Evolutionary conservation across 164 flowering plant genomes (phyloP).

Genomic region (Akebia trifoliata): DNA sequence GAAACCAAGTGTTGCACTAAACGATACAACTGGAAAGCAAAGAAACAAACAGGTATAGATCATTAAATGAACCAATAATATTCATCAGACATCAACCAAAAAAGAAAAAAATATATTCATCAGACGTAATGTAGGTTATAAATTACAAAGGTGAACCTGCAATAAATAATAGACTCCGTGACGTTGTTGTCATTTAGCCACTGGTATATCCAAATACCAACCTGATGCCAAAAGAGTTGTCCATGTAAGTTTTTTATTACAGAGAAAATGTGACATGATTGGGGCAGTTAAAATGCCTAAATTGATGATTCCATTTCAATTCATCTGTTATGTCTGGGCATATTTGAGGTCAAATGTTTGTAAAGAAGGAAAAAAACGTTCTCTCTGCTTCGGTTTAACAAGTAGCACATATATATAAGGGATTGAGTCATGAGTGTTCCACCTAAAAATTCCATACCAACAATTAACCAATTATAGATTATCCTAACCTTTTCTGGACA

Average conservation of each 20-base stretch:
- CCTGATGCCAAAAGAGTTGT: conserved; percentile 39
- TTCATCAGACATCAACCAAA: no score
- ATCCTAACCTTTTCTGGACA: neutral
- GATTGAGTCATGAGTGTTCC: no score
- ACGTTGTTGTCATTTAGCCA: conserved; percentile 74
- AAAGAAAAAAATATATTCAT: no score
- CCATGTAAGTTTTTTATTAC: neutral
- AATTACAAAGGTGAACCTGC: conserved; percentile 52
- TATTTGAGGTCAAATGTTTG: no score
- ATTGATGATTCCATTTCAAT: neutral
- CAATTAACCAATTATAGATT: neutral
- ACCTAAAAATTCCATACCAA: neutral
- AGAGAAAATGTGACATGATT: neutral
- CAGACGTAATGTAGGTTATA: no score
- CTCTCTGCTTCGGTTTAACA: no score
- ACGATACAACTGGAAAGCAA: conserved; percentile 61
- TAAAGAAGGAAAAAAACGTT: no score
- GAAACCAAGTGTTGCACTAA: conserved; percentile 78
- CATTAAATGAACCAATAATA: neutral
- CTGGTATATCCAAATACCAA: conserved; percentile 75
- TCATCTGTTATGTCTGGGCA: no score
- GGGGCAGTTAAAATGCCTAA: neutral
- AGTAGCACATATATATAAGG: no score
- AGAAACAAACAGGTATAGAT: neutral
- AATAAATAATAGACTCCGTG: conserved; percentile 60